Base-by-base conservation (phyloP, 2,329 filamentous ascomycete species). In the Penicillium palitans region DNA sequence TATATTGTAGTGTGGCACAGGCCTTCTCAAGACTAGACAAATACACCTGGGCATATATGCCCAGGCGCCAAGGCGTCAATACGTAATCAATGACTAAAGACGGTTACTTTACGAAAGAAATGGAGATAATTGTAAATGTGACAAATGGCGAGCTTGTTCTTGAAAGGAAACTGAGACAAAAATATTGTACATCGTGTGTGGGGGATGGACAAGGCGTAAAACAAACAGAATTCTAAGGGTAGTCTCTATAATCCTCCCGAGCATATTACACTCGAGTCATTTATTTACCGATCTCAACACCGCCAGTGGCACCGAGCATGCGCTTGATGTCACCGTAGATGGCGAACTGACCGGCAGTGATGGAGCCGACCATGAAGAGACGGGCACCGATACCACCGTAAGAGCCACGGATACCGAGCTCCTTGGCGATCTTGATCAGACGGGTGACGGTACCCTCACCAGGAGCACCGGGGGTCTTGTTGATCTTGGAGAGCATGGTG, bases 401-500 rank as follows among this genome's bases (percentile, higher is more conserved):
- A 57, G 85, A 89, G 69, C 91, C 91, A 69, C 83, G 83, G 76
- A 96, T 62, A 74, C 91, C 91, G 70, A 96, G 89, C 81, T 96
- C 90, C 80, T 88, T 89, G 68, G 81, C 90, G 73, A 96, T 96
- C 88, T 95, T 95, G 83, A 93, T 83, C 73, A 96, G 81, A 78
- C 91, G 88, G 77, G 82, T 84, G 75, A 85, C 85, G 71, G 90
- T 95, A 73, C 91, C 87, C 83, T 96, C 90, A 83, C 91, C 91
- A 67, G 91, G 90, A 61, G 87, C 82, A 80, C 90, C 91, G 83
- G 91, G 87, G 80, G 89, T 91, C 89, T 95, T 95, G 89, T 96
- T 96, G 84, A 96, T 95, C 87, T 93, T 95, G 81, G 86, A 90
- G 66, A 96, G 87, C 91, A 96, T 96, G 75, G 91, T 96, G 78